Percentiles rank a stretch among this genome's conserved stretches.
phyloP scores from a whole-genome alignment of 2,329 filamentous ascomycete species.

The Graphilbum sp. region DNA sequence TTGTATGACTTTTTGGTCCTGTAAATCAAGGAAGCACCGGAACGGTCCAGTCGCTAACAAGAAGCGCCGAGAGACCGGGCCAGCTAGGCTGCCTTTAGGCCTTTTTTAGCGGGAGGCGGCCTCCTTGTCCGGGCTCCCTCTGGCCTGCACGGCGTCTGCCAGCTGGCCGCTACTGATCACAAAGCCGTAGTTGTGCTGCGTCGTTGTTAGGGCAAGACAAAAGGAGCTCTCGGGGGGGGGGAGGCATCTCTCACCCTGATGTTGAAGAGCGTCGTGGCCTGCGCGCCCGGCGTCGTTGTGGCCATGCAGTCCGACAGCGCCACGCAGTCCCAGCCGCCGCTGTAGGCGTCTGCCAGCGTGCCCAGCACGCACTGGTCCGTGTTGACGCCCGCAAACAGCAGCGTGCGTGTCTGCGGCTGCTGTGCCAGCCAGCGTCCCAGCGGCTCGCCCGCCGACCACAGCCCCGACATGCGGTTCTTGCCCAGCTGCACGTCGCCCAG shows the following conservation, averaged over 20 bases:
- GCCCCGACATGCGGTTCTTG: conserved; percentile 42
- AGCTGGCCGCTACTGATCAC: conserved; percentile 8
- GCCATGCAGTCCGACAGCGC: conserved; percentile 37
- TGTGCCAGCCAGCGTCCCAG: conserved; percentile 19
- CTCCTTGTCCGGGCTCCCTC: too few species aligned
- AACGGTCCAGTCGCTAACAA: too few species aligned
- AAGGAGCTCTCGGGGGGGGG: too few species aligned
- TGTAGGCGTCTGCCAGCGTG: conserved; percentile 37
- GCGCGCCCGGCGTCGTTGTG: conserved; percentile 26
- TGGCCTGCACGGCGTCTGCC: too few species aligned
- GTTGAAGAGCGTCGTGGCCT: conserved; percentile 20
- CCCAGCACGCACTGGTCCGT: conserved; percentile 45
- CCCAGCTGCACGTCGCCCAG: conserved; percentile 31
- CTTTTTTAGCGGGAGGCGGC: too few species aligned
- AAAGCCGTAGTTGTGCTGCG: conserved; percentile 9
- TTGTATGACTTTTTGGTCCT: too few species aligned
- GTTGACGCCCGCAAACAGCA: conserved; percentile 43
- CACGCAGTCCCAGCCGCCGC: conserved; percentile 37
- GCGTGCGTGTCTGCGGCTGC: conserved; percentile 22
- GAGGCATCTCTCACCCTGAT: conserved; percentile 20
- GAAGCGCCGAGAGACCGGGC: too few species aligned
- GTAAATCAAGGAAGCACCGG: too few species aligned
- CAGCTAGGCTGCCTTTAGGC: too few species aligned
- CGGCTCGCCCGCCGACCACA: conserved; percentile 30
- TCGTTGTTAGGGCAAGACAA: conserved; percentile 1